Base-by-base conservation (phyloP, 768 basidiomycete species). In the Hysterangium stoloniferum region DNA sequence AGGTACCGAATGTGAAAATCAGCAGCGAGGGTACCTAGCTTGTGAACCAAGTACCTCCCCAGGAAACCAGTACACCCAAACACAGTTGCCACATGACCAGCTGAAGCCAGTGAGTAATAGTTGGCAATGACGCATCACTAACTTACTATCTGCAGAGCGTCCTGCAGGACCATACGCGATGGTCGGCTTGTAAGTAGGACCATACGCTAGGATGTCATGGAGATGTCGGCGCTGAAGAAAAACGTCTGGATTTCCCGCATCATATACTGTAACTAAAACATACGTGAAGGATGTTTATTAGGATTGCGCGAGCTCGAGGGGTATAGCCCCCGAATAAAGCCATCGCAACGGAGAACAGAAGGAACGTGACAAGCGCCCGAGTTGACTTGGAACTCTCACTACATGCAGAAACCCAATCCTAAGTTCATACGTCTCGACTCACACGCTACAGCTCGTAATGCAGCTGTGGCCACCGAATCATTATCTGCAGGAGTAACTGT, bases 11-110 rank as follows among this genome's bases (percentile, higher is more conserved):
- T 29, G 9, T 24, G 37, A 17, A 48, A 29, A 22, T 12, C 20
- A 33, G 19, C 5, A 46, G 3, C 22, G 27, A 33, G 64, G 81
- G 58, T 61, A 92, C 91, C 93, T 11, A 99, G 79, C 72, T 97
- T 97, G 28, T 86, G 79, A 34, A 97, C 89, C 37, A 97, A 73
- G 67, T 98, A 98, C 62, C 93, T 74, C 38, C 95, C 96, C 52
- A 99, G 71, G 66, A 97, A 98, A 4, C 94, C 90, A 3, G 94
- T 96, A 64, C 84, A 87, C 20, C 96, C 96, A 74, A 99, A 98
- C 44, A 98, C 94, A 13, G 96, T 99, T 35, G 86, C 95, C 32
- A 84, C 79, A 68, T 94, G 93, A 2, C 95, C 96, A 35, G 85
- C 49, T 51, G 20, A 1, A 40, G 20, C 13, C 12, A 41, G 6